A percentile compares a stretch with the other conserved stretches of the same genome.
phyloP scores from a whole-genome alignment of 1,284 basidiomycete genomes.

The Pseudozyma sp. region DNA sequence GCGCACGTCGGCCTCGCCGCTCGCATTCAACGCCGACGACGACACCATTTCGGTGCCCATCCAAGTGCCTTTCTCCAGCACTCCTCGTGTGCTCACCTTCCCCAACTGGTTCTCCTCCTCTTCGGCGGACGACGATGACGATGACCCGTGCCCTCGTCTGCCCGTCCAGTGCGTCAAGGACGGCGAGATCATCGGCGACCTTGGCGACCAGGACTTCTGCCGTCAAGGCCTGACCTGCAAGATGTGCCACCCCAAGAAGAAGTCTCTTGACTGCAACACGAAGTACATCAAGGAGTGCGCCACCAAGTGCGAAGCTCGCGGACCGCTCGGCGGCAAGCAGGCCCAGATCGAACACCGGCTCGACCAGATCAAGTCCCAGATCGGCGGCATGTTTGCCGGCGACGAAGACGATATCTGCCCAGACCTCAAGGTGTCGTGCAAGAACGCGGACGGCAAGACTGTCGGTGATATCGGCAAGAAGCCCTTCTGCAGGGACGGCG shows the following conservation, averaged over 20 bases:
- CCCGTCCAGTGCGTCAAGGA: constrained; percentile 44
- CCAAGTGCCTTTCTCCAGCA: constrained; percentile 43
- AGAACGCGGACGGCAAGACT: constrained; percentile 41
- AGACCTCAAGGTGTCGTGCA: constrained; percentile 49
- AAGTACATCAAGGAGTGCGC: constrained; percentile 45
- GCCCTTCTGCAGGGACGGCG: constrained; percentile 45
- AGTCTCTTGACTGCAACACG: constrained; percentile 51
- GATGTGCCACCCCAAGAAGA: constrained; percentile 43
- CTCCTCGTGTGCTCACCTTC: constrained; percentile 30
- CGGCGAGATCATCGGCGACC: constrained; percentile 45
- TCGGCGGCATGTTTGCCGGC: constrained; percentile 1
- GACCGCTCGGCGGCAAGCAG: constrained; percentile 47
- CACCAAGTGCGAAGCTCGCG: constrained; percentile 38
- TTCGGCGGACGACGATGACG: constrained; percentile 19
- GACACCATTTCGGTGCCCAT: constrained; percentile 46
- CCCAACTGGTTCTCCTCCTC: constrained; percentile 44
- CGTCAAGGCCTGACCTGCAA: constrained; percentile 34
- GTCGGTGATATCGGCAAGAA: constrained; percentile 52
- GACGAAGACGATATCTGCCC: constrained; percentile 54
- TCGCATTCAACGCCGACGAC: constrained; percentile 38
- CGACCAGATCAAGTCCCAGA: background rate
- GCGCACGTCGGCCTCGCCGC: constrained; percentile 18
- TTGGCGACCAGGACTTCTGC: constrained; percentile 45
- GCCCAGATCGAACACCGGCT: background rate
- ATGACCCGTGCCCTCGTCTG: constrained; percentile 45